Evolutionary conservation across 345 rosid genomes (phyloP).

Genomic region (Eucalyptus rudis): DNA sequence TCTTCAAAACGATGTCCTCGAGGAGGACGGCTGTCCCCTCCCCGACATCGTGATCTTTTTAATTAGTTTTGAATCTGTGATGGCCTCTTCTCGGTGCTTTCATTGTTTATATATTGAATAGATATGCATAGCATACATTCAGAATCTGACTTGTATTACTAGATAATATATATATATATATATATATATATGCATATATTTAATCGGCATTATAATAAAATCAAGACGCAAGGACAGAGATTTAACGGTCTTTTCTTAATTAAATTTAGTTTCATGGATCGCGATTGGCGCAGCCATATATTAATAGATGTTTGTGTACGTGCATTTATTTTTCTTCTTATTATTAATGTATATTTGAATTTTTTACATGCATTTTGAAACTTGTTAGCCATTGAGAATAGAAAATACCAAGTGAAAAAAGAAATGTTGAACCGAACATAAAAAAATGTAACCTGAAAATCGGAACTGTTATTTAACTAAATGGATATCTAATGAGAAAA

Average conservation of each 20-base stretch:
- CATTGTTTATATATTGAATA: not conserved
- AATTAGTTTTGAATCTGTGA: not conserved
- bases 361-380: not conserved
- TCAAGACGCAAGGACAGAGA: not conserved
- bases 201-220: not conserved
- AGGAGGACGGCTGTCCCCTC: not conserved
- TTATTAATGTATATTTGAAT: not conserved
- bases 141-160: not conserved
- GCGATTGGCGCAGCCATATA: not conserved
- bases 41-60: not conserved
- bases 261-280: not conserved
- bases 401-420: not conserved
- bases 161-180: not conserved
- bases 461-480: too few relatives aligned
- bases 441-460: not conserved
- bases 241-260: not conserved
- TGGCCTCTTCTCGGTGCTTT: not conserved
- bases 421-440: not conserved
- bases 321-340: not conserved
- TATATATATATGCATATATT: too few relatives aligned
- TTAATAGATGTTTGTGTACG: not conserved
- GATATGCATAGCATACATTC: not conserved
- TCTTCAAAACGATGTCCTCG: not conserved
- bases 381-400: not conserved
- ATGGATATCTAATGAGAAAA: not conserved